These are phyloP conservation scores for Fraxinus paxiana DNA, from an alignment of 305 asterid species.

Conservation along the genomic window DNA sequence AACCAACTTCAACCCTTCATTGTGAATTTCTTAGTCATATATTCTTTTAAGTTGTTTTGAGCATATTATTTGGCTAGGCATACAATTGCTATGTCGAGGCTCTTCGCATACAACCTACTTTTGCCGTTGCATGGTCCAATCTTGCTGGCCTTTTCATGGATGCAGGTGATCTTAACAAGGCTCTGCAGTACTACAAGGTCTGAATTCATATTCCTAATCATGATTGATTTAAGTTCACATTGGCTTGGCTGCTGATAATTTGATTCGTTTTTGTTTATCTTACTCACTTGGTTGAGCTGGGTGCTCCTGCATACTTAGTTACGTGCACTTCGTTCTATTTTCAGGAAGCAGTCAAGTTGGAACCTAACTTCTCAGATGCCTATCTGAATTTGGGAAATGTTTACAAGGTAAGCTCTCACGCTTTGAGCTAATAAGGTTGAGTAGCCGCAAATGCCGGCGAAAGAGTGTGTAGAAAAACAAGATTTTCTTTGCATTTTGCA, in stretches of 20 bases:
- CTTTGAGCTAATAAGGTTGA: constrained; percentile 39
- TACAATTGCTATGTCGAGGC: constrained; percentile 89
- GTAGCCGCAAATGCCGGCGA: constrained; percentile 43
- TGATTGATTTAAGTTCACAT: background rate
- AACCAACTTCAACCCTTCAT: constrained; percentile 5
- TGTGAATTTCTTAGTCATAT: constrained; percentile 4
- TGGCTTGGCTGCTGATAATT: constrained; percentile 9
- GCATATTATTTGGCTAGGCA: constrained; percentile 48
- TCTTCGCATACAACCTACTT: constrained; percentile 80
- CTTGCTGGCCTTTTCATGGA: constrained; percentile 99
- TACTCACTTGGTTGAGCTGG: constrained; percentile 10
- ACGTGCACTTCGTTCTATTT: constrained; percentile 19
- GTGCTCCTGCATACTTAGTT: constrained; percentile 16
- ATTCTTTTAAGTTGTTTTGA: background rate
- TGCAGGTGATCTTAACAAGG: constrained; percentile 81
- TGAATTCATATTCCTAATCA: constrained; percentile 12
- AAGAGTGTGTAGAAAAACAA: constrained; percentile 43
- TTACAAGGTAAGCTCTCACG: constrained; percentile 72
- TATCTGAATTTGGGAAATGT: constrained; percentile 92
- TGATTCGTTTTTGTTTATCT: constrained; percentile 18
- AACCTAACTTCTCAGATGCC: constrained; percentile 90
- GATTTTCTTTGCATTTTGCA: constrained; percentile 58
- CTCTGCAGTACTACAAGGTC: constrained; percentile 94
- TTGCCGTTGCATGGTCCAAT: constrained; percentile 99
- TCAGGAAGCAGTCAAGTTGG: constrained; percentile 95